A percentile compares a stretch with the other conserved stretches of the same genome.
phyloP scores from a whole-genome alignment of 1,284 basidiomycete genomes.

The Irpex sp. region DNA sequence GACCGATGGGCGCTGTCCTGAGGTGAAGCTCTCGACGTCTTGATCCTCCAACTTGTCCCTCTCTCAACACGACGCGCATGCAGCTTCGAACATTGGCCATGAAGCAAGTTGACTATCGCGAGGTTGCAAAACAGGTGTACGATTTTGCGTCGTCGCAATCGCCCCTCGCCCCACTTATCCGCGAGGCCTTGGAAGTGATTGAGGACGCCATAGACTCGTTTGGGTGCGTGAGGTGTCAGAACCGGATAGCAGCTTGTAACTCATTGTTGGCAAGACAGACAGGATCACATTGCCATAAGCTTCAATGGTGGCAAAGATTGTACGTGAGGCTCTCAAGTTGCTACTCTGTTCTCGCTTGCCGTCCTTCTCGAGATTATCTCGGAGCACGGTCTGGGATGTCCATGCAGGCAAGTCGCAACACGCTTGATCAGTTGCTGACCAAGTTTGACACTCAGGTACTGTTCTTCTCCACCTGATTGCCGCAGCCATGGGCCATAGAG shows the following conservation, averaged over 20 bases:
- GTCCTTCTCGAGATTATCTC: not conserved
- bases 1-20: not conserved
- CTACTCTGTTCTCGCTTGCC: not conserved
- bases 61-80: slow-evolving; percentile 5
- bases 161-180: slow-evolving; percentile 59
- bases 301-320: slow-evolving; percentile 99
- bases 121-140: slow-evolving; percentile 56
- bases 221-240: slow-evolving; percentile 55
- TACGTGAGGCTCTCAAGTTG: slow-evolving; percentile 39
- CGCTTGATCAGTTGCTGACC: not conserved
- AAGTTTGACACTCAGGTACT: slow-evolving; percentile 58
- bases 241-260: slow-evolving; percentile 5
- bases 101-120: slow-evolving; percentile 21
- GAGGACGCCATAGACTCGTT: slow-evolving; percentile 70
- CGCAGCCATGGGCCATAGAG: slow-evolving; percentile 56
- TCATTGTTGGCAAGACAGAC: slow-evolving; percentile 45
- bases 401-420: not conserved
- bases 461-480: slow-evolving; percentile 90
- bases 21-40: not conserved
- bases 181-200: slow-evolving; percentile 76
- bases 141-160: slow-evolving; percentile 49
- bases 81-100: slow-evolving; percentile 11
- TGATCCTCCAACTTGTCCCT: not conserved
- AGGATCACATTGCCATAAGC: slow-evolving; percentile 75
- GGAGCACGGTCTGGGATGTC: not conserved